Base-by-base conservation (phyloP, 371 early-diverging fungal genomes). In the Lichtheimia hyalospora region DNA sequence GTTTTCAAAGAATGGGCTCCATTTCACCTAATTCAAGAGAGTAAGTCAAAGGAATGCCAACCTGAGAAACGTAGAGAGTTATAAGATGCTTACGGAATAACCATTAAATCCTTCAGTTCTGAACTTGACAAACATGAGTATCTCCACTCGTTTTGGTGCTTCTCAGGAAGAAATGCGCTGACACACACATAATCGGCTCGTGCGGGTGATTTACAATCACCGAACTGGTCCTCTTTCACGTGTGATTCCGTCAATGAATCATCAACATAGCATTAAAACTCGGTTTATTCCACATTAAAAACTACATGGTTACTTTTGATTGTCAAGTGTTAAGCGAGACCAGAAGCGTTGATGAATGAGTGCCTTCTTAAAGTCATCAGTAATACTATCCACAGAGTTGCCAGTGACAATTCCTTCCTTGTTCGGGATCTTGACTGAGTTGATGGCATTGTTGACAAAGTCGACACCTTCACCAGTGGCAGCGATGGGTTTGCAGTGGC, bases 1-100 rank as follows among this genome's bases (percentile, higher is more conserved):
- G 64, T 89, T 81, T 69, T 93, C 95, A 63, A 92, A 91, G 70
- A 96, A 97, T 1, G 98, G 97, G 69, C 91, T 93, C 84, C 90
- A 96, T 79, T 96, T 88, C 23, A 91, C 76, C 87, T 89, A 69
- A 49, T n/a, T 57, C 20, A 57, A 54, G 23, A 20, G 41, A 53
- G 54, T 16, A 5, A 52, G 18, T n/a, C 25, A 57, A 56, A 59
- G 40, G 21, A 12, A 18, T 8, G 25, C 16, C 24, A 52, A 16
- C 23, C 12, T 43, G 10, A 8, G 34, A 21, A 18, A 3, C n/a
- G 25, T 13, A 15, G 27, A 43, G 7, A 6, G 13, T 8, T 39
- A 15, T 18, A n/a, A 10, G 13, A 7, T 58, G 53, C 63, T 75
- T 75, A 90, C 91, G 40, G 84, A 81, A 65, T 84, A 88, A 34